Conservation (phyloP, 2,329 filamentous ascomycete species). For the Talaromyces sp. region DNA sequence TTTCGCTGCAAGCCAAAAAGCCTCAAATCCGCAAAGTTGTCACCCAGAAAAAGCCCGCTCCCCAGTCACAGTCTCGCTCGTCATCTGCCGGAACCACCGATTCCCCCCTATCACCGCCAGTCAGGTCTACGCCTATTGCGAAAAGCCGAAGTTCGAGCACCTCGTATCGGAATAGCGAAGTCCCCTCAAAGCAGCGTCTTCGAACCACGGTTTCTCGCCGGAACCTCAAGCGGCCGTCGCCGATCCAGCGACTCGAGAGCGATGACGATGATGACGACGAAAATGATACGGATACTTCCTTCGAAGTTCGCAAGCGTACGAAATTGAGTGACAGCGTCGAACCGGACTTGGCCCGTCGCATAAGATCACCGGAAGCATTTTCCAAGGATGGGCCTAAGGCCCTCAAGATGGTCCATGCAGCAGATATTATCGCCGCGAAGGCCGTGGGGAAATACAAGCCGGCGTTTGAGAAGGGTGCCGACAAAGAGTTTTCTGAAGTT, state of each 20-base stretch:
- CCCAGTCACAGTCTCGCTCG: conserved; percentile 29
- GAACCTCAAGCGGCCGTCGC: conserved; percentile 37
- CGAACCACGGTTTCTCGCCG: conserved; percentile 27
- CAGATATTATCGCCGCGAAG: conserved; percentile 45
- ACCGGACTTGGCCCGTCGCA: conserved; percentile 42
- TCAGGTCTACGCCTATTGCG: not conserved
- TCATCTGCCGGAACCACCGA: conserved; percentile 24
- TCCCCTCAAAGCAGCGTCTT: conserved; percentile 29
- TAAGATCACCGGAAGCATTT: conserved; percentile 47
- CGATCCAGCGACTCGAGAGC: conserved; percentile 38
- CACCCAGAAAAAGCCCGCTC: conserved; percentile 31
- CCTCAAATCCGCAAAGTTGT: conserved; percentile 43
- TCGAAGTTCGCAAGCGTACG: conserved; percentile 43
- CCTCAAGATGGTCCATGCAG: conserved; percentile 48
- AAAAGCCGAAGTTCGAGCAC: conserved; percentile 24
- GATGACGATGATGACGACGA: conserved; percentile 42
- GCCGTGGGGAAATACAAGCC: conserved; percentile 50
- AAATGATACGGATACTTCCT: conserved; percentile 40
- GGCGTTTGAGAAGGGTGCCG: conserved; percentile 46
- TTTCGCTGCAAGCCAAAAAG: conserved; percentile 41
- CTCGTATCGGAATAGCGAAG: not conserved
- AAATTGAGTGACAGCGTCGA: conserved; percentile 41
- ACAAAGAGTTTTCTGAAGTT: conserved; percentile 47
- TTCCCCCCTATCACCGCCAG: conserved; percentile 9
- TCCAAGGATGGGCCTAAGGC: conserved; percentile 35